Evolutionary conservation across 495 filamentous ascomycete genomes (phyloP), one percentile per base, ranked within the genome.

Genomic region (Trichoderma asperelloides): DNA sequence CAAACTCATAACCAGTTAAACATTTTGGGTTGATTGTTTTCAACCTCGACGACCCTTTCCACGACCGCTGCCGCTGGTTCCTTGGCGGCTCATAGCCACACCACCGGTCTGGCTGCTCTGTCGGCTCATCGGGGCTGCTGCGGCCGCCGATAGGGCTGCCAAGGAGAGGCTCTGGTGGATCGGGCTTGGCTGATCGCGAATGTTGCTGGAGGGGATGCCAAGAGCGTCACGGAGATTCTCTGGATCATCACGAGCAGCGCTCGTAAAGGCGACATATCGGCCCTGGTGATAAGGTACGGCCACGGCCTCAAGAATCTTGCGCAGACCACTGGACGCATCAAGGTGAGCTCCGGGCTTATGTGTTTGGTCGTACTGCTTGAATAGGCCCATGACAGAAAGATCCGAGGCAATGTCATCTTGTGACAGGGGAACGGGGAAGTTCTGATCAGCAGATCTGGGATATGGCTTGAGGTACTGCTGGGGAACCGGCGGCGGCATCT

Each of bases 381-480:
- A 69, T 16, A 78, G 71, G 62, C 81, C 80, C 73, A 91, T 86
- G 63, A 85, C 81, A 11, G 83, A 80, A 51, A 85, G 73, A 72
- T 91, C 88, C 60, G 82, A 80, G 57, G 84, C 80, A 15, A 83
- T 81, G 51, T 89, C 87, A 28, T 88, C 84, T 23, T 77, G 78
- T 65, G 82, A 80, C 30, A 88, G 74, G 0, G 82, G 75, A 2
- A 80, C 81, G 12, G 86, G 80, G 0, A 83, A 72, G 68, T 78
- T 77, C 43, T 73, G 75, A n/a, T 83, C 80, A 47, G 74, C 74
- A 16, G 55, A 47, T 21, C 67, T 76, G 80, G 16, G 81, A 77
- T 67, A 83, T 72, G 71, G 68, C 72, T 80, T 76, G 49, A 78
- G 74, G 65, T 84, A 84, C 74, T 84, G 79, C 72, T 85, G 77